Conservation (phyloP, 495 filamentous ascomycete species). For the Rostrohypoxylon terebratum region DNA sequence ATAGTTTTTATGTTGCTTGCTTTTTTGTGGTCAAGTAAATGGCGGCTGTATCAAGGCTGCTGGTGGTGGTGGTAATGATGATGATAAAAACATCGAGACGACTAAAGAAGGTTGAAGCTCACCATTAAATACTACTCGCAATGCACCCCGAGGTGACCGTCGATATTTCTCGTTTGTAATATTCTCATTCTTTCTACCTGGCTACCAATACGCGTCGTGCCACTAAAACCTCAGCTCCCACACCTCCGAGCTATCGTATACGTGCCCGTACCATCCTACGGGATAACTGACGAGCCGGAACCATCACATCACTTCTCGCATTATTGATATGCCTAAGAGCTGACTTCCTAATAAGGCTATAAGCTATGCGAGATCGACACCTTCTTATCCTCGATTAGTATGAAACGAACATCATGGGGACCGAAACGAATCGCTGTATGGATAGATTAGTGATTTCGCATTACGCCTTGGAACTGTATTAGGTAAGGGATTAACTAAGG, state of each 20-base stretch:
- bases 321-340: background rate
- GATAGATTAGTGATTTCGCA: background rate
- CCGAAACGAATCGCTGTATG: constrained; percentile 4
- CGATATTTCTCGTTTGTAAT: background rate
- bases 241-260: constrained; percentile 13
- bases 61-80: background rate
- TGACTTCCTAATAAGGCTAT: constrained; percentile 19
- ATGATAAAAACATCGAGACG: constrained; percentile 1
- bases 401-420: background rate
- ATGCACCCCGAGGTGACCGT: background rate
- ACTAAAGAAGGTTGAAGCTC: background rate
- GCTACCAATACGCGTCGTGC: background rate
- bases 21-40: background rate
- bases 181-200: background rate
- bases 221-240: background rate
- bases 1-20: background rate
- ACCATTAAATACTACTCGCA: constrained; percentile 13
- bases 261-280: constrained; percentile 7
- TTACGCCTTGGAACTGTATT: constrained; percentile 3
- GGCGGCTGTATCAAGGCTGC: background rate
- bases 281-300: constrained; percentile 13
- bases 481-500: constrained; percentile 12
- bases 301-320: background rate
- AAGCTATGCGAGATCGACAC: constrained; percentile 19
- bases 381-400: constrained; percentile 7